phyloP scores from a whole-genome alignment of 352 stramenopile species.

The Hyaloperonospora arabidopsidis region DNA sequence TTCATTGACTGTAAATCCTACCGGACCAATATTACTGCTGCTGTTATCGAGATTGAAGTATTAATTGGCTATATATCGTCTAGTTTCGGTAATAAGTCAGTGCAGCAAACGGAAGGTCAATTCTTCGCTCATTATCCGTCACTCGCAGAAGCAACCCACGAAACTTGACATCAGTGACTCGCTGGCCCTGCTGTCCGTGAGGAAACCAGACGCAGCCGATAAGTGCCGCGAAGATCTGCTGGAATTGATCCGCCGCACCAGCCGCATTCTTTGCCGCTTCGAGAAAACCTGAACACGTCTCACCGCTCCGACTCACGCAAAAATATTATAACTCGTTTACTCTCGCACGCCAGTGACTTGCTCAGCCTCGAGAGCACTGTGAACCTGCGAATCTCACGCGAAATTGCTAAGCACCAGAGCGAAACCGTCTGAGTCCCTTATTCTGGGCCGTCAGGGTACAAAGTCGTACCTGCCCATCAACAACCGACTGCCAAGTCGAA shows the following conservation, averaged over 20 bases:
- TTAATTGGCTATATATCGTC: background rate
- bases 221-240: background rate
- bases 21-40: too few relatives aligned
- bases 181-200: background rate
- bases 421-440: background rate
- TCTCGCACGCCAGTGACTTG: background rate
- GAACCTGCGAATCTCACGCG: constrained; percentile 1
- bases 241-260: constrained; percentile 1
- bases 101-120: background rate
- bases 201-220: background rate
- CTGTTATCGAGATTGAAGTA: too few relatives aligned
- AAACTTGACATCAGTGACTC: too few relatives aligned
- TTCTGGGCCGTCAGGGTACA: too few relatives aligned
- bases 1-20: background rate
- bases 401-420: background rate
- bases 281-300: background rate
- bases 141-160: background rate
- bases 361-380: constrained; percentile 2
- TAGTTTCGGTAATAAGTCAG: background rate
- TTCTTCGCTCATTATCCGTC: background rate
- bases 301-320: constrained; percentile 1
- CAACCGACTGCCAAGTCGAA: background rate
- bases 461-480: too few relatives aligned
- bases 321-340: background rate
- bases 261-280: constrained; percentile 1